Conservation (phyloP, 2,329 filamentous ascomycete species). For the Helminthosporium solani region DNA sequence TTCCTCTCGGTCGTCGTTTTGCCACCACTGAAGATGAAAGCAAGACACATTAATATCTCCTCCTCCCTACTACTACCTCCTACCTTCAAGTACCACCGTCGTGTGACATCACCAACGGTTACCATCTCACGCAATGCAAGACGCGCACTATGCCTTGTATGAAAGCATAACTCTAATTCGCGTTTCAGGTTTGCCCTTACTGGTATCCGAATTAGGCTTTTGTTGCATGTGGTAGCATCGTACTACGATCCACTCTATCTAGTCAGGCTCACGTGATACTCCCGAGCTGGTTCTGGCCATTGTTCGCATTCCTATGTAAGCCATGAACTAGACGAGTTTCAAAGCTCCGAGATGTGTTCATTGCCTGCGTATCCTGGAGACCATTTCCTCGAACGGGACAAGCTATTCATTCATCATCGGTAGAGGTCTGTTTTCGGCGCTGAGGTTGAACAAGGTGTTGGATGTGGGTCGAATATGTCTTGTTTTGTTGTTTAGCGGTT, state of each 20-base stretch:
- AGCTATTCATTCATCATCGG: too few species aligned
- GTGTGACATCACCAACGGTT: conserved; percentile 29
- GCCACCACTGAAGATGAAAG: conserved; percentile 4
- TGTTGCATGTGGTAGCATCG: conserved; percentile 24
- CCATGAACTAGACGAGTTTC: conserved; percentile 18
- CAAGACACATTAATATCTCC: not conserved
- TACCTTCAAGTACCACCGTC: conserved; percentile 21
- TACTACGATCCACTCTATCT: conserved; percentile 14
- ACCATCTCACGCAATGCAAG: conserved; percentile 25
- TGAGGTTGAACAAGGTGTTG: not conserved
- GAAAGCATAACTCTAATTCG: conserved; percentile 14
- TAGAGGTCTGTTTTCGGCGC: too few species aligned
- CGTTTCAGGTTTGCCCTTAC: conserved; percentile 28
- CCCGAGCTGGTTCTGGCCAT: conserved; percentile 1
- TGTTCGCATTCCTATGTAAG: conserved; percentile 30
- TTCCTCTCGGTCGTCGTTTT: conserved; percentile 4
- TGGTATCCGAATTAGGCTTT: conserved; percentile 20
- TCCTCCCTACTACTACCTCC: conserved; percentile 2
- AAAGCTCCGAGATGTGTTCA: too few species aligned
- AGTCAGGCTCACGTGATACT: conserved; percentile 19
- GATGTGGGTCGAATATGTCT: conserved; percentile 6
- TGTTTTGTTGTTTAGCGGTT: too few species aligned
- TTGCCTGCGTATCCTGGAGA: too few species aligned
- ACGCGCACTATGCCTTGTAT: conserved; percentile 10
- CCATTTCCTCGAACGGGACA: too few species aligned